Evolutionary conservation across 2,329 filamentous ascomycete genomes (phyloP).

Genomic region (Salinomyces thailandicus): DNA sequence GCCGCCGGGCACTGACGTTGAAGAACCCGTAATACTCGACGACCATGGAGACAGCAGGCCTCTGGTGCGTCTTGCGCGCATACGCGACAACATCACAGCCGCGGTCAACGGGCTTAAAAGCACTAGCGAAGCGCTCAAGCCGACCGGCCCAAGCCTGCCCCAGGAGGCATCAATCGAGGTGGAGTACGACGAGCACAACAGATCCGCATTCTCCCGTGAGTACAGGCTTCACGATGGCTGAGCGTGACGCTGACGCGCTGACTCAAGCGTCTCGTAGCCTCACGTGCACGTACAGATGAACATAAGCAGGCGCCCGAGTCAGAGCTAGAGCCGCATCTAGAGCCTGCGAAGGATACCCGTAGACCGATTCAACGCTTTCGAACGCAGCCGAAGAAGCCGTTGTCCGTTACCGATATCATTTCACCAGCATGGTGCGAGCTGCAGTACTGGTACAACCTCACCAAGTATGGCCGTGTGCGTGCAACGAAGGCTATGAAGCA

Average conservation of each 20-base stretch:
- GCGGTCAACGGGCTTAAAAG: conserved; percentile 6
- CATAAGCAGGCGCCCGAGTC: neutral
- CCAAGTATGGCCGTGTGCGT: conserved; percentile 63
- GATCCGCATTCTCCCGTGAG: conserved; percentile 25
- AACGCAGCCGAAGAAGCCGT: conserved; percentile 61
- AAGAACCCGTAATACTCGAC: conserved; percentile 15
- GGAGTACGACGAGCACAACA: conserved; percentile 32
- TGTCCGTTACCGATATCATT: conserved; percentile 80
- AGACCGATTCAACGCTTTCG: conserved; percentile 71
- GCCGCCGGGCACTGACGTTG: conserved; percentile 8
- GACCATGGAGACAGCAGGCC: conserved; percentile 12
- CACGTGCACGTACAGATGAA: conserved; percentile 4
- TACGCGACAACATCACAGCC: conserved; percentile 6
- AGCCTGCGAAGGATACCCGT: conserved; percentile 32
- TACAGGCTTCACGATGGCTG: conserved; percentile 11
- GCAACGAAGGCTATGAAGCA: conserved; percentile 73
- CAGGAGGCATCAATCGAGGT: conserved; percentile 29
- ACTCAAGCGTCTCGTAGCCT: conserved; percentile 23
- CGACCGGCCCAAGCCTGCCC: neutral
- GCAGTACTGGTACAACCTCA: conserved; percentile 82
- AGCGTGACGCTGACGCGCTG: conserved; percentile 22
- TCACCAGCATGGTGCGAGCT: conserved; percentile 93
- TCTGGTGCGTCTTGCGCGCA: conserved; percentile 7
- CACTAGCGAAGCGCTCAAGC: neutral
- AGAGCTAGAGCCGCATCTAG: neutral